Evolutionary conservation across 2,329 filamentous ascomycete genomes (phyloP).

Genomic region (Penicillium sp.): DNA sequence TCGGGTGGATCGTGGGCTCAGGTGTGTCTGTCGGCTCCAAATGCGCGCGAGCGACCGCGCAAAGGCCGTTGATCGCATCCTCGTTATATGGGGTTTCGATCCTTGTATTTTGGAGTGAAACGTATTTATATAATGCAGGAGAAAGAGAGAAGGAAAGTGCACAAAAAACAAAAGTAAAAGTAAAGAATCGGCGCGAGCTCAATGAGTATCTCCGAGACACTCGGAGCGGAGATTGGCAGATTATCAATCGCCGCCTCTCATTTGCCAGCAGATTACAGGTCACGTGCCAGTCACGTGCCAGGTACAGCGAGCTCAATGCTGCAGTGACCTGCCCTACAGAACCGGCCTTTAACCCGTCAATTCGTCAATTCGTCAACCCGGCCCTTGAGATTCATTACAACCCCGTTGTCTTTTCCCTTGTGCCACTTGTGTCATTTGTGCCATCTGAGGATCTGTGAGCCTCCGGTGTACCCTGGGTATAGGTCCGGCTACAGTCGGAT

Average conservation of each 20-base stretch:
- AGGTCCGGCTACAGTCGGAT: background rate
- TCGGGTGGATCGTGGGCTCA: constrained; percentile 9
- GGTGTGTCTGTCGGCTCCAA: constrained; percentile 11
- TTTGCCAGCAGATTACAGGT: background rate
- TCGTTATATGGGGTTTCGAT: constrained; percentile 10
- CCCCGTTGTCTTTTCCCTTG: background rate
- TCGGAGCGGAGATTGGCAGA: constrained; percentile 20
- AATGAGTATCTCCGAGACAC: constrained; percentile 12
- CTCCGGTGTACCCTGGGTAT: background rate
- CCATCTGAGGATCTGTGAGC: background rate
- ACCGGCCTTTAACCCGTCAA: background rate
- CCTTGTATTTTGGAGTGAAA: background rate
- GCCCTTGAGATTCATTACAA: background rate
- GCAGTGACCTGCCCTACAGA: background rate
- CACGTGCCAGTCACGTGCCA: too few relatives aligned
- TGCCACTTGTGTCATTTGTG: background rate
- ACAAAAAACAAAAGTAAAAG: background rate
- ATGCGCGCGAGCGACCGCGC: constrained; percentile 13
- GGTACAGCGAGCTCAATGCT: too few relatives aligned
- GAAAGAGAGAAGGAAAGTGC: background rate
- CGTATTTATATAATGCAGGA: background rate
- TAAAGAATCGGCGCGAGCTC: background rate
- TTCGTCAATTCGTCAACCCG: background rate
- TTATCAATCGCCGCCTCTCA: constrained; percentile 7
- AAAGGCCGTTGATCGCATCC: constrained; percentile 5